Evolutionary conservation across 345 rosid species (phyloP), one percentile per base, ranked within the genome.

Genomic region (Citropsis articulata): DNA sequence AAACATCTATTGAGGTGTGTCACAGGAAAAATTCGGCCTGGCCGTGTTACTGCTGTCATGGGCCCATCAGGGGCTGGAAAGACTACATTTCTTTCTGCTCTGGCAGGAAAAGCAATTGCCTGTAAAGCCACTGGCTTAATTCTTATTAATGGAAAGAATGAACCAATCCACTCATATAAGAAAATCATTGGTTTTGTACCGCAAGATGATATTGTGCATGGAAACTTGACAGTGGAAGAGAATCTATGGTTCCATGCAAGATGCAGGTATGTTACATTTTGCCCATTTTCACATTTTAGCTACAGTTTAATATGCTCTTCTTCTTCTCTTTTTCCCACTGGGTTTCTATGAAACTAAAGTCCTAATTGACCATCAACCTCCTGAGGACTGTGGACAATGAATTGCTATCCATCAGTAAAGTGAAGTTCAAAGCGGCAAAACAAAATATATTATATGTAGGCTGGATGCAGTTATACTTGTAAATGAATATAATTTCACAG

Each of bases 21-120:
- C 30, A 92, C 98, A 1, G 98, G 98, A 73, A 94, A 75, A 78
- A 81, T 96, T 72, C 90, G 82, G 75, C 97, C 98, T 30, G 97
- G 98, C 33, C 90, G 92, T 61, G 84, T 96, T 57, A 88, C 98
- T 7, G 92, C 99, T 71, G 97, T 94, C 78, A 96, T 94, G 99
- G 99, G 99, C 77, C 99, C 98, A 62, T 96, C 99, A 25, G 98
- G 98, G 66, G 98, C 99, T 72, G 98, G 99, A 50, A 92, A 94
- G 86, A 96, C 98, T n/a, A 90, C 95, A 6, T 95, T 94, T 75
- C 91, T 96, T 22, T 88, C 93, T 75, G 95, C 98, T 60, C 84
- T 96, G 71, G 97, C 93, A 9, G 98, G 98, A 42, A 96, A 91
- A 87, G 89, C 98, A 31, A 85, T 89, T 36, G 97, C 97, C 14